Evolutionary conservation across 495 filamentous ascomycete species (phyloP).

Genomic region (Lophiotrema nucula): DNA sequence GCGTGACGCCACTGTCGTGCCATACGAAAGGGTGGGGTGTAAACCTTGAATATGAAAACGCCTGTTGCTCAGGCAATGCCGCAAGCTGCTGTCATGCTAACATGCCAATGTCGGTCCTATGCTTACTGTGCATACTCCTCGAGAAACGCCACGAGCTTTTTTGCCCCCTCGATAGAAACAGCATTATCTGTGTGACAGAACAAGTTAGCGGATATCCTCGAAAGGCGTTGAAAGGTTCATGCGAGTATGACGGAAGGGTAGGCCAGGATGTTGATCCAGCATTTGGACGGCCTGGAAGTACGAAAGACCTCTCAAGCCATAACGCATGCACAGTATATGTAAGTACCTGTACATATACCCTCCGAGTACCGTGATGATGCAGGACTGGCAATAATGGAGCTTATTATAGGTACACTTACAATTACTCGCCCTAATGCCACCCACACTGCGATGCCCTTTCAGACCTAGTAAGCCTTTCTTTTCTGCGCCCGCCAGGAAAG

Average conservation of each 20-base stretch:
- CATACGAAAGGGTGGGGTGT: background rate
- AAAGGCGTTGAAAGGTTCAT: constrained; percentile 6
- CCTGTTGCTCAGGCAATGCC: background rate
- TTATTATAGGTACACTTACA: constrained; percentile 34
- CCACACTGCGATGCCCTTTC: constrained; percentile 80
- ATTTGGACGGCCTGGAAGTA: background rate
- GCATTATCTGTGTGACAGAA: constrained; percentile 41
- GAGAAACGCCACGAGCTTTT: constrained; percentile 41
- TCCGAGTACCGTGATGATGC: background rate
- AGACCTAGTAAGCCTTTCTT: constrained; percentile 63
- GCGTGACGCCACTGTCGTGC: constrained; percentile 12
- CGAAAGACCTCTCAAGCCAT: background rate
- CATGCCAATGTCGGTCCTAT: constrained; percentile 13
- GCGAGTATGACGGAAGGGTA: background rate
- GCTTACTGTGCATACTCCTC: constrained; percentile 39
- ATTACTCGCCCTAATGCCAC: constrained; percentile 64
- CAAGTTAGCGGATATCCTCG: constrained; percentile 18
- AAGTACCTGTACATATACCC: constrained; percentile 21
- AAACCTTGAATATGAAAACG: background rate
- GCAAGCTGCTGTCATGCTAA: constrained; percentile 5
- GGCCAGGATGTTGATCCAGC: background rate
- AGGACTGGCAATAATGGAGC: background rate
- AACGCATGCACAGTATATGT: constrained; percentile 17
- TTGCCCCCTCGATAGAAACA: constrained; percentile 38
- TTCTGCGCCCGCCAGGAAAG: constrained; percentile 71